Percentiles rank a stretch among this genome's conserved stretches.
These are phyloP conservation scores for Actinomortierella ambigua DNA, from an alignment of 371 early-diverging fungal species.

Conservation along the genomic window DNA sequence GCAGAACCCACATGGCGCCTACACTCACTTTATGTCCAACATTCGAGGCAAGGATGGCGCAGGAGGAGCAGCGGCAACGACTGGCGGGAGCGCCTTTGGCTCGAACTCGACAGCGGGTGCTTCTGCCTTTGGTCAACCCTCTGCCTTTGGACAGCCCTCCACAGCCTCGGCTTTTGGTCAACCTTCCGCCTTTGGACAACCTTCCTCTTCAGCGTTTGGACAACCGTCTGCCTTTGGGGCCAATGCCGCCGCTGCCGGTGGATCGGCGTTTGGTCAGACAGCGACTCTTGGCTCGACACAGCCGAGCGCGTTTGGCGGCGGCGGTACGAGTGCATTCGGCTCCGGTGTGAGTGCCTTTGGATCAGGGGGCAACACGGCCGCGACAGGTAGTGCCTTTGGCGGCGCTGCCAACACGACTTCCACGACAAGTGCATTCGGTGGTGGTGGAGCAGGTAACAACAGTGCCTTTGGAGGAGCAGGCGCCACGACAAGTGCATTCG, in stretches of 20 bases:
- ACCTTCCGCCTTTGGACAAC: conserved; percentile 4
- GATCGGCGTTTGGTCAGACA: conserved; percentile 30
- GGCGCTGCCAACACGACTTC: conserved; percentile 2
- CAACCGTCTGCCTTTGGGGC: conserved; percentile 8
- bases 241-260: conserved; percentile 4
- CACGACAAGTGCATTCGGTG: no score
- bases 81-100: conserved; percentile 20
- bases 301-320: neutral
- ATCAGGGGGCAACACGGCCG: neutral
- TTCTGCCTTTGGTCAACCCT: conserved; percentile 18
- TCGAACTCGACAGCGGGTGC: conserved; percentile 25
- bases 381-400: conserved; percentile 17
- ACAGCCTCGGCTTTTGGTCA: conserved; percentile 2
- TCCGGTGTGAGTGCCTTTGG: conserved; percentile 21
- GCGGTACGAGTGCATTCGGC: conserved; percentile 26
- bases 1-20: conserved; percentile 19
- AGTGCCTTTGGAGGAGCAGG: conserved; percentile 3
- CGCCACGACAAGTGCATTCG: conserved; percentile 1
- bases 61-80: conserved; percentile 2
- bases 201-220: conserved; percentile 5
- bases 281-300: conserved; percentile 19
- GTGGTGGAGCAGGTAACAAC: conserved; percentile 7
- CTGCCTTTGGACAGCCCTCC: conserved; percentile 1
- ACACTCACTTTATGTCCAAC: conserved; percentile 28
- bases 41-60: conserved; percentile 11